Percentiles rank a stretch among this genome's conserved stretches.
These are phyloP conservation scores for Jaltomata sinuosa DNA, from an alignment of 257 asterid species.

Conservation along the genomic window DNA sequence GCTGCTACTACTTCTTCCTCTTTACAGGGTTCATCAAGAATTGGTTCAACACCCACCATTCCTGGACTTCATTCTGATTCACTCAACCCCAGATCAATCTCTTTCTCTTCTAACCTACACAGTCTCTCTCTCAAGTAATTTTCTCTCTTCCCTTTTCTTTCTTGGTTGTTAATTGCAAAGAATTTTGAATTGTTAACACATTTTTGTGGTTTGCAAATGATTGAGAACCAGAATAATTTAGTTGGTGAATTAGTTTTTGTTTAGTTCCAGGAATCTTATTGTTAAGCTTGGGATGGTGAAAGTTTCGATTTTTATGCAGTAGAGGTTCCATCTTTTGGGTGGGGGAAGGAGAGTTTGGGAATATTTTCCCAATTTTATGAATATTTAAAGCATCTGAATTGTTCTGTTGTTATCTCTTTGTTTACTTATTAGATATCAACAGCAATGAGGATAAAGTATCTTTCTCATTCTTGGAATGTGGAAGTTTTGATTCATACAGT, in stretches of 20 bases:
- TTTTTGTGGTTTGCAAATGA: not conserved
- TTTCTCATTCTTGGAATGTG: not conserved
- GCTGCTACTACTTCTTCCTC: not conserved
- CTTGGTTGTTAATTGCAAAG: not conserved
- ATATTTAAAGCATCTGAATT: not conserved
- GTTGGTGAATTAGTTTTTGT: not conserved
- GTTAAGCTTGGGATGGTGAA: not conserved
- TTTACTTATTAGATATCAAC: not conserved
- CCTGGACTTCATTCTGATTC: constrained; percentile 10
- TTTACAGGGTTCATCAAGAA: not conserved
- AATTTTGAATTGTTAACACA: not conserved
- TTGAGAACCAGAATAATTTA: not conserved
- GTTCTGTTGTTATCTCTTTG: not conserved
- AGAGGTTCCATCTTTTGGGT: not conserved
- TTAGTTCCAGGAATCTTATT: not conserved
- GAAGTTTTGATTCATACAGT: no score
- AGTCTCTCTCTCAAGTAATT: constrained; percentile 33
- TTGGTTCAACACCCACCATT: not conserved
- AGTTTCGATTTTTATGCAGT: not conserved
- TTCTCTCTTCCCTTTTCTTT: not conserved
- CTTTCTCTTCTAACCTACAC: constrained; percentile 45
- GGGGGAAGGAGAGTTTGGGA: not conserved
- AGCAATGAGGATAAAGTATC: not conserved
- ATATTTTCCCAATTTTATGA: not conserved
- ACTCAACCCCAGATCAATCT: constrained; percentile 19